Conservation (phyloP, 441 rosid species). For the Isatis lusitanica region DNA sequence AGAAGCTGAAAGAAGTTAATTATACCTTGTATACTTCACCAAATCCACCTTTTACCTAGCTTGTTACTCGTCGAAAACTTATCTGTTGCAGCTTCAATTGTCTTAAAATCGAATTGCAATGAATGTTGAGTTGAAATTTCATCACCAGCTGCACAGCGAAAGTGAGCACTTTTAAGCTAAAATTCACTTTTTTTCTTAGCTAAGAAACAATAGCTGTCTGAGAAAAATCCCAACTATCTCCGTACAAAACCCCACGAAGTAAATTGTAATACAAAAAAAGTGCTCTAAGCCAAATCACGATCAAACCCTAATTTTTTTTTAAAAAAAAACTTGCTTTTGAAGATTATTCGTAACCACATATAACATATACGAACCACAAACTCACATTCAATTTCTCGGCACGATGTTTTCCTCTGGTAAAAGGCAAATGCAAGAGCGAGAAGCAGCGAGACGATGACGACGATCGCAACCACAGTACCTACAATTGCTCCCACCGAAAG, state of each 20-base stretch:
- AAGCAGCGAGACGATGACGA: background rate
- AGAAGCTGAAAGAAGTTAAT: background rate
- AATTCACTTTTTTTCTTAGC: no score
- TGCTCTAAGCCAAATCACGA: background rate
- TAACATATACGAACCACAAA: background rate
- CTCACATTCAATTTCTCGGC: constrained; percentile 20
- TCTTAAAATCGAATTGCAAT: constrained; percentile 42
- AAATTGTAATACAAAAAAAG: no score
- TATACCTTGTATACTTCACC: constrained; percentile 53
- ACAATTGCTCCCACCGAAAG: constrained; percentile 24
- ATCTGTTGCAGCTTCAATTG: constrained; percentile 40
- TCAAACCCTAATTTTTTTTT: background rate
- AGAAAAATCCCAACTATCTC: background rate
- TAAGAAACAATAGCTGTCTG: no score
- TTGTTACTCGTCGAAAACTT: constrained; percentile 39
- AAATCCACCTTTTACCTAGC: constrained; percentile 58
- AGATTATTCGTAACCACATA: background rate
- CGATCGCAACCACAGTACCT: constrained; percentile 2
- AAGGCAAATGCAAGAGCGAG: constrained; percentile 6
- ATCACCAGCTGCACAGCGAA: constrained; percentile 31
- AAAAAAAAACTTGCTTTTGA: background rate
- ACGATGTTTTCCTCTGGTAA: constrained; percentile 12
- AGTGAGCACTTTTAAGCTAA: background rate
- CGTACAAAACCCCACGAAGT: no score
- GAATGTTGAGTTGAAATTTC: constrained; percentile 38